Conservation (phyloP, 768 basidiomycete species). For the Mrakia frigida region DNA sequence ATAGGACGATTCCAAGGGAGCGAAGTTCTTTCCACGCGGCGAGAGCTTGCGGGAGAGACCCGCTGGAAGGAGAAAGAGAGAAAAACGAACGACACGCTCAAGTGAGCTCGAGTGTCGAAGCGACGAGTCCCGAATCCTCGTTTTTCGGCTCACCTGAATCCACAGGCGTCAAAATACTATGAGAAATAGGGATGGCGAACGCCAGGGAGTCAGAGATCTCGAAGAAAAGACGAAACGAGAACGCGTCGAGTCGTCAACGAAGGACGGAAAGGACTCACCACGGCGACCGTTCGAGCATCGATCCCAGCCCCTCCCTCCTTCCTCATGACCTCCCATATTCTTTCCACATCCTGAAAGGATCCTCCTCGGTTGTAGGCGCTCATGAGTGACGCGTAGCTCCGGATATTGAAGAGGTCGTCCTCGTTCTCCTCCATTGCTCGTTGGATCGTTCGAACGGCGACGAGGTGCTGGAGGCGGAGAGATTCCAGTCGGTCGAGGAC, state of each 20-base stretch:
- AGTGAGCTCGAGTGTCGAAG: neutral
- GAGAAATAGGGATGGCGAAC: neutral
- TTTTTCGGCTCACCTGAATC: neutral
- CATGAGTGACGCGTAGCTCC: neutral
- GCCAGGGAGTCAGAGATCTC: no score
- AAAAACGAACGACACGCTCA: neutral
- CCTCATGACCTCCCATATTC: neutral
- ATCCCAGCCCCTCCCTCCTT: neutral
- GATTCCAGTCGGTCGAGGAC: neutral
- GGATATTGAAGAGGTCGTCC: neutral
- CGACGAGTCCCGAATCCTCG: no score
- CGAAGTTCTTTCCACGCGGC: neutral
- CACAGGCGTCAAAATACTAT: slow-evolving; percentile 1
- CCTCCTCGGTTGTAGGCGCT: neutral
- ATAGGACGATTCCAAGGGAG: neutral
- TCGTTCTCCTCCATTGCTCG: neutral
- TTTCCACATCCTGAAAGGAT: neutral
- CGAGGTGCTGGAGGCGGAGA: neutral
- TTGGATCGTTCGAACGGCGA: neutral
- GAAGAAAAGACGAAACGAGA: no score
- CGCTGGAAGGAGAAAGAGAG: neutral
- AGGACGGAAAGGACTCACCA: neutral
- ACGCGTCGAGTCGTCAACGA: no score
- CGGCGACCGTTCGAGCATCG: neutral
- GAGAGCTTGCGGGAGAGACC: neutral